Base-by-base conservation (phyloP, 2,329 filamentous ascomycete species). In the Fusarium verticillioides region DNA sequence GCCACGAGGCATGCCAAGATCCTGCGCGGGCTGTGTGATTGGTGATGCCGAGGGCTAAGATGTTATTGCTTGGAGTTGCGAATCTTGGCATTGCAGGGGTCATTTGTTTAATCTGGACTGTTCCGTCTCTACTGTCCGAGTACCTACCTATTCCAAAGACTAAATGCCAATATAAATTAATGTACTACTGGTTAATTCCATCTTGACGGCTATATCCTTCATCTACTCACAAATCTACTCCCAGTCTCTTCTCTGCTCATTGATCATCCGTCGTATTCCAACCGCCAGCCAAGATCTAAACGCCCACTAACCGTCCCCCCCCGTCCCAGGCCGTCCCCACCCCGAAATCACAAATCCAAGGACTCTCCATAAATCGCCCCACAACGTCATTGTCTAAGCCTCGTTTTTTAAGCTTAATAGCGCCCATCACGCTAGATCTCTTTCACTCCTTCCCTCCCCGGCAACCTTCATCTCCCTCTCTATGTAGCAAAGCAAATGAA, bases 391-490 rank as follows among this genome's bases (percentile, higher is more conserved):
- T 58, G 65, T 69, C 66, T 69, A 69, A 64, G 66, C 66, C 66
- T 69, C 66, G 49, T 63, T 64, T 66, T 69, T 69, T 69, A 69
- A 69, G 66, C 66, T 69, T 69, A 69, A 69, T 69, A 64, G 42
- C 52, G 44, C 52, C 46, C 64, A 63, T 63, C 28, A 53, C 66
- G 65, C 66, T 69, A 69, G 66, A 64, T 69, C 65, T 66, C 34
- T 7, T 32, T 44, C 13, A 49, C 26, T 52, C 53, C 37, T 61
- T 36, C 26, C 46, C 39, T 40, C 62, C 44, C 39, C 30, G 28
- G 54, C 23, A 58, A 47, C 30, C 23, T 46, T 44, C 39, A 57
- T 53, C 50, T 53, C 50, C 28, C 12, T 57, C 28, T 16, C 30
- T 30, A 9, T 30, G 30, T 30, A 30, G 10, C 10, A 30, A 30